phyloP scores from a whole-genome alignment of 768 basidiomycete species.

The Amanita muscaria region DNA sequence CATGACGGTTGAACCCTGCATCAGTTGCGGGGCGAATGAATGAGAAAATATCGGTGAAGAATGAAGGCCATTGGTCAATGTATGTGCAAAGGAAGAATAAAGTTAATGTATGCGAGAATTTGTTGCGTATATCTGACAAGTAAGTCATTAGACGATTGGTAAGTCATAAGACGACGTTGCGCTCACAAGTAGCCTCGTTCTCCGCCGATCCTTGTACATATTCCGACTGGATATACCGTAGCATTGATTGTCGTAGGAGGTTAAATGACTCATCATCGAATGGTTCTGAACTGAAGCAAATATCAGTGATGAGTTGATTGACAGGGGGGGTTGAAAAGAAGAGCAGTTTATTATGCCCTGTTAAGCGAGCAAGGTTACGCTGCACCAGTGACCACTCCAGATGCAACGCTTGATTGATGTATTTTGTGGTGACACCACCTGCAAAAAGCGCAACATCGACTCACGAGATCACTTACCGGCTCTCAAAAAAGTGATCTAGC shows the following conservation, averaged over 20 bases:
- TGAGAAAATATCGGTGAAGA: conserved; percentile 72
- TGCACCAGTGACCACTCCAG: neutral
- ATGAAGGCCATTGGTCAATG: conserved; percentile 75
- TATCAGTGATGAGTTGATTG: neutral
- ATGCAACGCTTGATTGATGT: neutral
- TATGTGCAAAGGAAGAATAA: conserved; percentile 87
- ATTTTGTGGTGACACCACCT: too few species aligned
- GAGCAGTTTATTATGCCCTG: neutral
- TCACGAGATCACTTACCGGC: conserved; percentile 47
- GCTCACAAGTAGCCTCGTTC: conserved; percentile 72
- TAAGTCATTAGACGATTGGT: conserved; percentile 4
- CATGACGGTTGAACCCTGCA: conserved; percentile 72
- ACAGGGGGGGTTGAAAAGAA: neutral
- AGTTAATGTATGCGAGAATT: conserved; percentile 86
- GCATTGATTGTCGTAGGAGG: conserved; percentile 64
- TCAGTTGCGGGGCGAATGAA: conserved; percentile 56
- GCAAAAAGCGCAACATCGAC: neutral
- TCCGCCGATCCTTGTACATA: conserved; percentile 83
- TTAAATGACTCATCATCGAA: conserved; percentile 64
- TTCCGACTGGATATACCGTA: conserved; percentile 82
- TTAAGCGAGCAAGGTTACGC: neutral
- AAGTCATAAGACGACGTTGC: neutral
- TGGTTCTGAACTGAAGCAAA: conserved; percentile 43
- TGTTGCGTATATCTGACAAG: conserved; percentile 78
- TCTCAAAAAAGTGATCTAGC: conserved; percentile 75